phyloP scores from a whole-genome alignment of 2,329 filamentous ascomycete species.

The Monosporascus ibericus region DNA sequence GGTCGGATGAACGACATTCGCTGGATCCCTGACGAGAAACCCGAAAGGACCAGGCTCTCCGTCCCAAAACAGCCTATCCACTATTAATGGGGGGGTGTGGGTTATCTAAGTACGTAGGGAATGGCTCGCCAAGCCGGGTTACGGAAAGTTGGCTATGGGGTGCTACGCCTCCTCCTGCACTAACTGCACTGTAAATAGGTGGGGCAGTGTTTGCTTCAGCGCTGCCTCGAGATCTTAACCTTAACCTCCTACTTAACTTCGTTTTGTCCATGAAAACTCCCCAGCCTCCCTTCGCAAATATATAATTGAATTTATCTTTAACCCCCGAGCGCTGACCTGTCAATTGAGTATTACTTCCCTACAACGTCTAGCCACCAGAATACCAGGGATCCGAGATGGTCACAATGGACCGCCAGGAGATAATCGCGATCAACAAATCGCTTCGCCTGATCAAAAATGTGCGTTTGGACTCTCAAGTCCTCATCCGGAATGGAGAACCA shows the following conservation, averaged over 20 bases:
- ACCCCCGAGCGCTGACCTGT: background rate
- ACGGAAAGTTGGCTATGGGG: too few species aligned
- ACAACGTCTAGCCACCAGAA: background rate
- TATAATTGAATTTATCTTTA: background rate
- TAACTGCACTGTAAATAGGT: background rate
- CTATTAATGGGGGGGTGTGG: too few species aligned
- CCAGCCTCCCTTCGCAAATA: too few species aligned
- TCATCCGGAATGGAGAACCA: background rate
- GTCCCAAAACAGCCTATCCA: too few species aligned
- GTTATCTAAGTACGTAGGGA: too few species aligned
- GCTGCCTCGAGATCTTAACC: background rate
- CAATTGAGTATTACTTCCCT: background rate
- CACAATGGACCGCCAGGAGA: conserved; percentile 47
- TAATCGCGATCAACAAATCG: conserved; percentile 73
- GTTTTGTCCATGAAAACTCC: background rate
- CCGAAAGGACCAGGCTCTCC: too few species aligned
- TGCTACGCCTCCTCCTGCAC: background rate
- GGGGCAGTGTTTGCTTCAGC: background rate
- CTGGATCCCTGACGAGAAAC: too few species aligned
- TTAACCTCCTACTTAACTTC: background rate
- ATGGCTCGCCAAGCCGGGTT: background rate
- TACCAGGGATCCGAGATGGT: conserved; percentile 32
- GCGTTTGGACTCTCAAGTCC: conserved; percentile 25
- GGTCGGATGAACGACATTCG: too few species aligned
- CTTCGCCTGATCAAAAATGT: conserved; percentile 84